Evolutionary conservation across 441 rosid species (phyloP).

Genomic region (Cnidoscolus chayamansa): DNA sequence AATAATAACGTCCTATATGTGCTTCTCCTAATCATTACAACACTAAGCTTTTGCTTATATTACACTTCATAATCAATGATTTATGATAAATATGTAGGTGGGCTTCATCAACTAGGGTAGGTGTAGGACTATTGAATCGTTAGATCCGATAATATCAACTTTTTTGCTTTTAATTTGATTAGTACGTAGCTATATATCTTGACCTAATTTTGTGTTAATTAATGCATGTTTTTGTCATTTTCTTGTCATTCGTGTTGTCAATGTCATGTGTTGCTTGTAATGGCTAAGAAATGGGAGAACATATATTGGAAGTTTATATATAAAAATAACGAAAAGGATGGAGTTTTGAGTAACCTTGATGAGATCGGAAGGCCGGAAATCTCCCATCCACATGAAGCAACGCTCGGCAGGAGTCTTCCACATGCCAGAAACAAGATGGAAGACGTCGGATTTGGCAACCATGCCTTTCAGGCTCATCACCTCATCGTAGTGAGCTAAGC

Average conservation of each 20-base stretch:
- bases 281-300: background rate
- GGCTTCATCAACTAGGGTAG: too few relatives aligned
- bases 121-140: too few relatives aligned
- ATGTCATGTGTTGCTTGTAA: background rate
- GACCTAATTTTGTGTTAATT: conserved; percentile 9
- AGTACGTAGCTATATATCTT: background rate
- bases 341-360: conserved; percentile 62
- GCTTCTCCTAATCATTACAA: background rate
- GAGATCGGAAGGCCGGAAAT: conserved; percentile 91
- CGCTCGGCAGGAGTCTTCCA: conserved; percentile 98
- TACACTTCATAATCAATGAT: too few relatives aligned
- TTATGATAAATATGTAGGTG: too few relatives aligned
- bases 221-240: conserved; percentile 16
- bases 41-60: too few relatives aligned
- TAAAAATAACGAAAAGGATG: background rate
- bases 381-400: conserved; percentile 98
- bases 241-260: conserved; percentile 9
- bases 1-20: conserved; percentile 16
- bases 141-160: too few relatives aligned
- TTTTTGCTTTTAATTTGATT: too few relatives aligned
- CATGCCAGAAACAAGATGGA: conserved; percentile 84
- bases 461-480: conserved; percentile 66
- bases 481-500: conserved; percentile 74
- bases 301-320: background rate
- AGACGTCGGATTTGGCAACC: conserved; percentile 80